Conservation (phyloP, 192 early-diverging fungal genomes). For the Podila verticillata region DNA sequence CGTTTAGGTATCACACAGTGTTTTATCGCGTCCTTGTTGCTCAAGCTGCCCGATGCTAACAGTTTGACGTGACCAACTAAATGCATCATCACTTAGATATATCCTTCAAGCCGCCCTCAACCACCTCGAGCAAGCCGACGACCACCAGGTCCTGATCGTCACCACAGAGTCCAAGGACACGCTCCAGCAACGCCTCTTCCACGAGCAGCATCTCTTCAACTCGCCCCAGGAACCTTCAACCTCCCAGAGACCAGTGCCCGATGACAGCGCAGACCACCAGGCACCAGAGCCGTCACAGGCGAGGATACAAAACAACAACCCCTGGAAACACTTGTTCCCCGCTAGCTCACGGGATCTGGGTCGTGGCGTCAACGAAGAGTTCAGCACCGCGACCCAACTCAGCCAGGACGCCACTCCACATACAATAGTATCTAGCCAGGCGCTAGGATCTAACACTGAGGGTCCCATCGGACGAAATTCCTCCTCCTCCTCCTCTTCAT, state of each 20-base stretch:
- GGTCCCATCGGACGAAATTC: too few relatives aligned
- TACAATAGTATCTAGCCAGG: neutral
- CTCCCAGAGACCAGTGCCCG: neutral
- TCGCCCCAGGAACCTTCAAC: neutral
- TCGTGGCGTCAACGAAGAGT: slow-evolving; percentile 4
- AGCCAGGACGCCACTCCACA: neutral
- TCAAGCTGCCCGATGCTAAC: neutral
- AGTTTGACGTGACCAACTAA: neutral
- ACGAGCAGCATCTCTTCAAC: slow-evolving; percentile 4
- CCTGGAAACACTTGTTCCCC: slow-evolving; percentile 29
- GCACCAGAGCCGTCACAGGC: neutral
- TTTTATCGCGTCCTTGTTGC: neutral
- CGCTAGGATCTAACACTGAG: neutral
- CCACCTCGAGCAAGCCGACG: neutral
- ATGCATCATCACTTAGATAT: slow-evolving; percentile 10
- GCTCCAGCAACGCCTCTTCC: slow-evolving; percentile 8
- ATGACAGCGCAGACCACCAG: neutral
- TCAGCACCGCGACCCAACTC: slow-evolving; percentile 15
- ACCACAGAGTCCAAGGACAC: neutral
- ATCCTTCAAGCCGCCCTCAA: slow-evolving; percentile 31
- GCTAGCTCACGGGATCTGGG: neutral
- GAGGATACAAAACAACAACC: neutral
- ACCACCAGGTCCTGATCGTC: slow-evolving; percentile 18
- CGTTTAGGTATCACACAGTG: neutral
- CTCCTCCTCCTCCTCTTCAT: too few relatives aligned